Evolutionary conservation across 2,329 filamentous ascomycete genomes (phyloP).

Genomic region (Achaetomium macrosporum): DNA sequence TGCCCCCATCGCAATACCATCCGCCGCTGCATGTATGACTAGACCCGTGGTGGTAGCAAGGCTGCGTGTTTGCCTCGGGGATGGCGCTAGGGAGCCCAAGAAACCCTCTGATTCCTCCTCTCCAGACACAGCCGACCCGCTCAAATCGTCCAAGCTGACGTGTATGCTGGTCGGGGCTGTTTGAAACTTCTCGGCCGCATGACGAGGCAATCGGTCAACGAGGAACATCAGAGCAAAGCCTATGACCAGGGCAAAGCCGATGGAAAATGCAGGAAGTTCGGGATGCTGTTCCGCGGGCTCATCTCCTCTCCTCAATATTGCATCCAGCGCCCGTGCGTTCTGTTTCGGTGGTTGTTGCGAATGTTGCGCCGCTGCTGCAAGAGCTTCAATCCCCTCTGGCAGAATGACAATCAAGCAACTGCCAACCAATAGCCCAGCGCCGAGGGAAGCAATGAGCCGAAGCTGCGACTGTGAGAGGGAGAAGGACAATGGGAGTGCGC

Average conservation of each 20-base stretch:
- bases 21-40: constrained; percentile 92
- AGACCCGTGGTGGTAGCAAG: constrained; percentile 85
- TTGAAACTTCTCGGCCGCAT: constrained; percentile 60
- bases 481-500: constrained; percentile 84
- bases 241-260: constrained; percentile 78
- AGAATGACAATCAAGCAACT: constrained; percentile 97
- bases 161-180: constrained; percentile 66
- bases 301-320: constrained; percentile 14
- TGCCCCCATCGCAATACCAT: constrained; percentile 92
- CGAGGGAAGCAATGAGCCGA: constrained; percentile 83
- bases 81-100: constrained; percentile 51
- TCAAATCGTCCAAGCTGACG: constrained; percentile 81
- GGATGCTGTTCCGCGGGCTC: constrained; percentile 32
- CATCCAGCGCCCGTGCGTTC: background rate
- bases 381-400: constrained; percentile 88
- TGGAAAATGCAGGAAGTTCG: constrained; percentile 62
- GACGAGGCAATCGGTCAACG: constrained; percentile 76
- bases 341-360: background rate
- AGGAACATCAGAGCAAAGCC: constrained; percentile 97
- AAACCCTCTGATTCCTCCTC: constrained; percentile 56
- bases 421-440: constrained; percentile 88
- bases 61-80: constrained; percentile 53
- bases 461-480: constrained; percentile 80
- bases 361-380: constrained; percentile 54
- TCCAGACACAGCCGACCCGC: constrained; percentile 30